Evolutionary conservation across 495 filamentous ascomycete genomes (phyloP), one percentile per base, ranked within the genome.

Genomic region (Neurospora africana): DNA sequence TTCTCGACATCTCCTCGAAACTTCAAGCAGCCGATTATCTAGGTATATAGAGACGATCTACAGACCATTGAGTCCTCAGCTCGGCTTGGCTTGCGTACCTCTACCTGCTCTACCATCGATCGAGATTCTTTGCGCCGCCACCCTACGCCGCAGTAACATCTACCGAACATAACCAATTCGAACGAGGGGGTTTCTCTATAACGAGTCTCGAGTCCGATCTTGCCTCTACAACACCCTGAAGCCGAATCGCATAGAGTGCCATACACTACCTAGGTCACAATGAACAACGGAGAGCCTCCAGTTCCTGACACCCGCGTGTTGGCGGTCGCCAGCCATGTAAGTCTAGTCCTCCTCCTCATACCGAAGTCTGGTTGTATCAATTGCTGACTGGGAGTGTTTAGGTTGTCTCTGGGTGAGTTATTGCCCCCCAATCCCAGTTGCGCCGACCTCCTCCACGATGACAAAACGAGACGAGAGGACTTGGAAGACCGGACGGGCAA

Each of bases 291-390:
- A 75, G 53, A 65, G 23, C 79, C 81, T n/a, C 82, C 88, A 36
- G 87, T 96, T 61, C 93, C 94, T 13, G 93, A 95, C 79, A 97
- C 93, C 38, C 84, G 88, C 78, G 94, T 99, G 71, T 86, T 99
- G 78, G 94, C 95, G 53, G 89, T 98, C 74, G 95, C 95, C 79
- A 98, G 95, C 82, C 95, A 99, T 96, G 95, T 98, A 92, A 82
- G 92, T 77, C 71, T 68, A 44, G 5, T 33, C 11, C 40, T 53
- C 30, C 9, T 53, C 39, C 7, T 33, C 71, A 30, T 72, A 35
- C 44, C 37, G 19, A 68, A n/a, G 5, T 15, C 23, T 1, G 19
- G 72, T 72, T 73, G 53, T 35, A 23, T 74, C 61, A 68, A 72
- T 33, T 78, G 77, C 81, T 84, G 80, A 83, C 77, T 21, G 71